phyloP scores from a whole-genome alignment of 2,329 filamentous ascomycete species.

The Knoxdaviesia capensis region DNA sequence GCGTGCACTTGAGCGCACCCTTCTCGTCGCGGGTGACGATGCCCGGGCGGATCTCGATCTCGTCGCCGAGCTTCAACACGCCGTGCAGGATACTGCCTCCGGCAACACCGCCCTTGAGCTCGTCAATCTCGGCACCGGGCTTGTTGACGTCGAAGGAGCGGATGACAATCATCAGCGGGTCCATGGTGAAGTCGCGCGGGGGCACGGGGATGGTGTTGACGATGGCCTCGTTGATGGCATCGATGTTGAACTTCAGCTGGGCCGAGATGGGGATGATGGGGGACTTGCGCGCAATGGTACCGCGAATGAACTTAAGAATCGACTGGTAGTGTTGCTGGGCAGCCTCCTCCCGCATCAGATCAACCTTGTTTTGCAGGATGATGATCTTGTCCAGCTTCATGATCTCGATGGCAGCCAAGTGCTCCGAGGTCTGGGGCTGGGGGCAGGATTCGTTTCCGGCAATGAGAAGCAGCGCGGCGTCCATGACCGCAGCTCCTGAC shows the following conservation, averaged over 20 bases:
- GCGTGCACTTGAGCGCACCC: constrained; percentile 87
- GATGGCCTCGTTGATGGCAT: constrained; percentile 90
- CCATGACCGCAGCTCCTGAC: constrained; percentile 98
- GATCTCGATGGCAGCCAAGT: constrained; percentile 97
- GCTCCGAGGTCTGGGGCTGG: constrained; percentile 95
- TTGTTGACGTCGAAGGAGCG: constrained; percentile 99
- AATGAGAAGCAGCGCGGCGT: constrained; percentile 87
- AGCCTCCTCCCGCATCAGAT: constrained; percentile 90
- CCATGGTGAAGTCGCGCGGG: constrained; percentile 70
- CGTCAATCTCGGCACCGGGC: constrained; percentile 94
- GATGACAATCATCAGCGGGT: constrained; percentile 98
- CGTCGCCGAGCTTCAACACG: constrained; percentile 89
- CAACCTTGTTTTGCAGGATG: constrained; percentile 98
- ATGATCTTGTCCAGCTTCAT: constrained; percentile 99
- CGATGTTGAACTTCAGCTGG: constrained; percentile 98
- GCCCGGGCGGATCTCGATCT: constrained; percentile 97
- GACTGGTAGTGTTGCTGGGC: constrained; percentile 90
- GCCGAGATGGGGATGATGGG: constrained; percentile 95
- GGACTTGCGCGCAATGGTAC: constrained; percentile 84
- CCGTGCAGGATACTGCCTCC: constrained; percentile 93
- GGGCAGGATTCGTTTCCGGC: constrained; percentile 97
- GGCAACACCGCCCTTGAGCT: constrained; percentile 95
- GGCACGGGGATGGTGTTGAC: constrained; percentile 91
- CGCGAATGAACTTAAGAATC: constrained; percentile 94
- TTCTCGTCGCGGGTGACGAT: constrained; percentile 90